These are phyloP conservation scores for Myxozyma nipponensis DNA, from an alignment of 805 yeast genomes.

Conservation along the genomic window DNA sequence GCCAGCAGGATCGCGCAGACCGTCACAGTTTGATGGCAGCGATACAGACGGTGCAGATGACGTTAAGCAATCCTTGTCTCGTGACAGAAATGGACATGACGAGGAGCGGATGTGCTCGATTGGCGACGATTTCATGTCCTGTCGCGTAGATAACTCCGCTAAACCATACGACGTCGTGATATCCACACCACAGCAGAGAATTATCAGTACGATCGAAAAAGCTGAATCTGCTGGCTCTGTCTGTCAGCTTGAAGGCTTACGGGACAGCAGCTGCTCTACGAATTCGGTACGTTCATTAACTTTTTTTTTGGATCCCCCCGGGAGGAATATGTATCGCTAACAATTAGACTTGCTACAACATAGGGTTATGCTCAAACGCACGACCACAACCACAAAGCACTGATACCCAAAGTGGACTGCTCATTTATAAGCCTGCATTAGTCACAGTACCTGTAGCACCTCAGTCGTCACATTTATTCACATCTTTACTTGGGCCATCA, in stretches of 20 bases:
- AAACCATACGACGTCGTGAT: background rate
- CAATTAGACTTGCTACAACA: conserved; percentile 11
- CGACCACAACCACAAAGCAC: background rate
- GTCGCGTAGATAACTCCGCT: conserved; percentile 5
- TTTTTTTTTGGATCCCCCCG: background rate
- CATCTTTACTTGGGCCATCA: conserved; percentile 25
- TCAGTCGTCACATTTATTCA: conserved; percentile 16
- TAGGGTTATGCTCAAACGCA: conserved; percentile 18
- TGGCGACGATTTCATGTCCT: conserved; percentile 27
- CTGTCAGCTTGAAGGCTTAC: conserved; percentile 6
- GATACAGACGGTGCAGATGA: too few species aligned
- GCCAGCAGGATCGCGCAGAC: too few species aligned
- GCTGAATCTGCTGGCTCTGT: conserved; percentile 14
- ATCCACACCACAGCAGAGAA: conserved; percentile 3
- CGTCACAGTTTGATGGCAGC: too few species aligned
- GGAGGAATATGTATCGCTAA: background rate
- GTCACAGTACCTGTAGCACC: conserved; percentile 19
- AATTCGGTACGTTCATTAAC: conserved; percentile 4
- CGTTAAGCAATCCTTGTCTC: background rate
- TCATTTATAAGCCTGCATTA: conserved; percentile 22
- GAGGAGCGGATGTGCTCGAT: conserved; percentile 16
- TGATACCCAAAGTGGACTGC: conserved; percentile 4
- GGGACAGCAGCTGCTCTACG: conserved; percentile 5
- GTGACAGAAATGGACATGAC: too few species aligned
- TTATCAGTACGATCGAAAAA: conserved; percentile 8